These are phyloP conservation scores for Chrysophaeum taylorii DNA, from an alignment of 352 stramenopile species.

Conservation along the genomic window DNA sequence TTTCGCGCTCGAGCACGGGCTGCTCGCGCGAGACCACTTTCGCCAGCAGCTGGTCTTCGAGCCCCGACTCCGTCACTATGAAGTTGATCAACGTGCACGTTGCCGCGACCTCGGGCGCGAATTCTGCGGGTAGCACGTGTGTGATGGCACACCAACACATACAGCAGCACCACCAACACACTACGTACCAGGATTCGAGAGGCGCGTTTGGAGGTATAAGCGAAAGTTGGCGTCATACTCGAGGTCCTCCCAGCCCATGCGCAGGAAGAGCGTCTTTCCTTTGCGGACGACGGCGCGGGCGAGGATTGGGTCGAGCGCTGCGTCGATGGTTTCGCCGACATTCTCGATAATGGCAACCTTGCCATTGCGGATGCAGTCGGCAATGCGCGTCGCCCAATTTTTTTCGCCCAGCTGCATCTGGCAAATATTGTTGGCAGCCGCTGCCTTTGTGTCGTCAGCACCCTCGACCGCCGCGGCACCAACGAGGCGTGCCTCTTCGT, in stretches of 20 bases:
- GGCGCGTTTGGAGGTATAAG: constrained; percentile 74
- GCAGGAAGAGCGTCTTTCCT: constrained; percentile 67
- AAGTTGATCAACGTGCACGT: constrained; percentile 86
- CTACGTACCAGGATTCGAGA: constrained; percentile 77
- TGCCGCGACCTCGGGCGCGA: constrained; percentile 72
- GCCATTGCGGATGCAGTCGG: constrained; percentile 56
- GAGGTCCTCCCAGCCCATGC: constrained; percentile 70
- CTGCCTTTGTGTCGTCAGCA: background rate
- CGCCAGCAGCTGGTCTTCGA: constrained; percentile 73
- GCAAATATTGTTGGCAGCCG: constrained; percentile 14
- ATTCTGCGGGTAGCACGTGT: too few species aligned
- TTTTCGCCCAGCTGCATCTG: constrained; percentile 30
- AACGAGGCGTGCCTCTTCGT: constrained; percentile 24
- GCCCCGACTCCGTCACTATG: constrained; percentile 72
- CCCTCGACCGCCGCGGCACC: background rate
- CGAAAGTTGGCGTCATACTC: constrained; percentile 71
- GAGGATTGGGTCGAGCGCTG: constrained; percentile 68
- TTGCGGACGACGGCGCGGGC: constrained; percentile 73
- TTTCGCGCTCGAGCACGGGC: constrained; percentile 67
- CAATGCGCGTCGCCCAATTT: constrained; percentile 53
- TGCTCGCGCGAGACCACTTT: constrained; percentile 77
- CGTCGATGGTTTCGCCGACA: constrained; percentile 65
- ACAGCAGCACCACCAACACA: too few species aligned
- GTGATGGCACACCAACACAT: too few species aligned
- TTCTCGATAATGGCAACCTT: constrained; percentile 78